Evolutionary conservation across 768 basidiomycete species (phyloP), one percentile per base, ranked within the genome.

Genomic region (Podaxis carcinomalis): DNA sequence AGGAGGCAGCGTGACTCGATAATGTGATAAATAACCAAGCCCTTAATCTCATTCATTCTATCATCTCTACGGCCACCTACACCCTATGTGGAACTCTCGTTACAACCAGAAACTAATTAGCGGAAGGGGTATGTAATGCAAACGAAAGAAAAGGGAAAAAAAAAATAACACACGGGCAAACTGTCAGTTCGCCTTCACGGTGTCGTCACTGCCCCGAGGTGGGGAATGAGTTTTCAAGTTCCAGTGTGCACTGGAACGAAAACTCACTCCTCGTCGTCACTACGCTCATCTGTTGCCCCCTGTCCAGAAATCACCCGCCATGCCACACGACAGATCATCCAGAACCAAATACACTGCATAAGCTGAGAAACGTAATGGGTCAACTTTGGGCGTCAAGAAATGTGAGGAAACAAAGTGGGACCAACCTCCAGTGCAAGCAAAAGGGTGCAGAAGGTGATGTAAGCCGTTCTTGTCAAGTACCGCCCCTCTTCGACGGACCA

Each of bases 281-380:
- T 95, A 63, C 95, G 83, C 21, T 79, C 81, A 65, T 98, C 96
- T 32, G 92, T 85, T 1, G 93, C 95, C 7, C 86, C 89, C 42
- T 81, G 75, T 0, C 90, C 92, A 9, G 75, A 74, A 36, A 95
- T 67, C 3, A 95, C 95, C 27, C 86, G 79, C 74, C 83, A 92
- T n/a, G 92, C 92, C 23, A 97, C 82, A 28, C 86, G 83, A 64
- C 85, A 85, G 64, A 96, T 95, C 86, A 91, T 87, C 66, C 78
- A 77, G 72, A 93, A 93, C 96, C 96, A 98, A 28, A 92, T 71
- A 13, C 84, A 72, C 71, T 93, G 91, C 16, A 93, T 65, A n/a
- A 85, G 68, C 90, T 92, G 63, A 25, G 13, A 35, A 51, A 28
- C 63, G 64, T 56, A 62, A 56, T 56, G 32, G 23, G 6, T 44